A percentile compares a stretch with the other conserved stretches of the same genome.
phyloP scores from a whole-genome alignment of 2,329 filamentous ascomycete species.

The Drechslerella coelobrocha region DNA sequence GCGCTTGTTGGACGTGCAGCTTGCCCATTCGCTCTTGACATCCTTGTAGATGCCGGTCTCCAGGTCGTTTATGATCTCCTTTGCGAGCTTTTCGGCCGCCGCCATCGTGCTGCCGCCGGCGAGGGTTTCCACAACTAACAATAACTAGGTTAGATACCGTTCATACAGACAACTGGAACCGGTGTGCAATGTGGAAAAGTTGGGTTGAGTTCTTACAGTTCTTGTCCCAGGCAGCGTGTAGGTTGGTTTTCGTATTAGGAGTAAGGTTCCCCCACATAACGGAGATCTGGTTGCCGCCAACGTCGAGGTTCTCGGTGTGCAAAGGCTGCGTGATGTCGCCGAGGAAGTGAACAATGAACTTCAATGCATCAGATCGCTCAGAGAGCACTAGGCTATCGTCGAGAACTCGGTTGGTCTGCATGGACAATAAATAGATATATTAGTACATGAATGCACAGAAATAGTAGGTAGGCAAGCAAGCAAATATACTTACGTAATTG shows the following conservation, averaged over 20 bases:
- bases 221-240: slow-evolving; percentile 76
- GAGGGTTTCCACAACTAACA: slow-evolving; percentile 58
- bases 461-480: slow-evolving; percentile 58
- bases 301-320: slow-evolving; percentile 69
- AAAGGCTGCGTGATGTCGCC: slow-evolving; percentile 74
- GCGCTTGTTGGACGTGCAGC: slow-evolving; percentile 65
- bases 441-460: slow-evolving; percentile 63
- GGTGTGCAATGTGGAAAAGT: slow-evolving; percentile 19
- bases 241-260: slow-evolving; percentile 64
- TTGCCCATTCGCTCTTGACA: slow-evolving; percentile 65
- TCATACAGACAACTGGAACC: slow-evolving; percentile 72
- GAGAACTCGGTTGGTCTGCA: slow-evolving; percentile 24
- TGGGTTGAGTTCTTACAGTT: slow-evolving; percentile 57
- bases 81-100: slow-evolving; percentile 62
- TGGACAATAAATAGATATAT: slow-evolving; percentile 64
- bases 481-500: slow-evolving; percentile 61
- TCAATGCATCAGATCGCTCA: slow-evolving; percentile 50
- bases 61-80: slow-evolving; percentile 65
- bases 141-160: slow-evolving; percentile 58
- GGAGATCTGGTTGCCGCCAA: slow-evolving; percentile 72
- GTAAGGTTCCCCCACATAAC: slow-evolving; percentile 65
- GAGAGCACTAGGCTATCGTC: slow-evolving; percentile 21
- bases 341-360: slow-evolving; percentile 62
- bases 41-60: slow-evolving; percentile 65
- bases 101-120: slow-evolving; percentile 29